Evolutionary conservation across 768 basidiomycete genomes (phyloP), one percentile per base, ranked within the genome.

Genomic region (Udeniomyces megalosporus): DNA sequence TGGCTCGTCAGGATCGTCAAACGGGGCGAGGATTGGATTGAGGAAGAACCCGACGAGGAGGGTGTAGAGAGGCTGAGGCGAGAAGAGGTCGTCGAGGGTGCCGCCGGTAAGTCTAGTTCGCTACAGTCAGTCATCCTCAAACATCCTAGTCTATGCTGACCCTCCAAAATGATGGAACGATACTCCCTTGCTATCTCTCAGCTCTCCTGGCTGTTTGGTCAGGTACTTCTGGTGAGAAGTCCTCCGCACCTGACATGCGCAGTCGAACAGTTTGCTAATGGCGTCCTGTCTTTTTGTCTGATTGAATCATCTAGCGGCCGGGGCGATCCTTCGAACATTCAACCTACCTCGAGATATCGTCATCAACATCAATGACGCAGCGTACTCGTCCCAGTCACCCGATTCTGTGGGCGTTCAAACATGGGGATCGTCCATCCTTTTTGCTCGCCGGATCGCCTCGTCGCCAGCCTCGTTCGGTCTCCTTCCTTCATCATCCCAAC

Each of bases 341-440:
- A 29, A 49, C 3, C 52, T 65, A 1, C 58, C 63, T 29, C 50
- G 34, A n/a, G 52, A 59, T 46, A 52, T 65, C 20, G 50, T 42
- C 34, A 15, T 65, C 11, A 60, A 35, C 35, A 44, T 65, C 35
- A 65, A 65, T 42, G 63, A 65, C 24, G 63, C 63, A n/a, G 57
- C 63, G 22, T 65, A 65, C 58, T 42, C 45, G 5, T 53, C 58
- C 22, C 49, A 50, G 3, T 46, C 58, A 63, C 56, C 55, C 42
- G 62, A 63, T n/a, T 63, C 62, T 2, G 62, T 63, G 38, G 62
- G 88, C 0, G 74, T 89, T 48, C 87, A 89, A 72, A 88, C 84
- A 69, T 89, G 88, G 87, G 86, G 81, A 10, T 83, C 84, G 68
- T 80, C 82, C 20, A 84, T 87, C 68, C 72, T 86, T 38, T 77